Percentiles rank a stretch among this genome's conserved stretches.
phyloP scores from a whole-genome alignment of 768 basidiomycete genomes.

The Mycena galopus region DNA sequence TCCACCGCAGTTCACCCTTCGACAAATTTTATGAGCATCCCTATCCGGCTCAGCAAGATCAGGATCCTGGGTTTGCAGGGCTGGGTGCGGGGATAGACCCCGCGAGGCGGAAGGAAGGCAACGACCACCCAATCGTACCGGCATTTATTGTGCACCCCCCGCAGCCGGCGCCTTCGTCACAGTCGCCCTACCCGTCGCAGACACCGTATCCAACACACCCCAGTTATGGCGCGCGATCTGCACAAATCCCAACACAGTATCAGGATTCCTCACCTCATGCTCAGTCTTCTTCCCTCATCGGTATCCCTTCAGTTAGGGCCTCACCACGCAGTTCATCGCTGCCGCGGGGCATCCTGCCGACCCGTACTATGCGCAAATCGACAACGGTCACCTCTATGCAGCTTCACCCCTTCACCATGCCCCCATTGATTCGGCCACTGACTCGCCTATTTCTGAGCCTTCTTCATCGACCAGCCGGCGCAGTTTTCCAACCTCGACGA shows the following conservation, averaged over 20 bases:
- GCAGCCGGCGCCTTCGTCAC: background rate
- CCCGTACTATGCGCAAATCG: background rate
- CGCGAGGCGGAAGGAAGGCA: constrained; percentile 17
- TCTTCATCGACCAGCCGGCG: constrained; percentile 7
- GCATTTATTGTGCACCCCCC: constrained; percentile 17
- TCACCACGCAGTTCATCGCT: background rate
- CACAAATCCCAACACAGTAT: background rate
- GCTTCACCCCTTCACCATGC: background rate
- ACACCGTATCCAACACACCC: background rate
- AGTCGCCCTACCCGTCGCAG: constrained; percentile 8
- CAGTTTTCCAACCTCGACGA: constrained; percentile 2
- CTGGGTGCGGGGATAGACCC: constrained; percentile 31
- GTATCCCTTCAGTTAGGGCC: background rate
- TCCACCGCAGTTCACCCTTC: constrained; percentile 29
- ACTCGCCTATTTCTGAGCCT: background rate
- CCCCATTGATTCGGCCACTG: background rate
- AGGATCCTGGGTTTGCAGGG: constrained; percentile 34
- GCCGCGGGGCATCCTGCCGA: background rate
- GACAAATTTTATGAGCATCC: constrained; percentile 36
- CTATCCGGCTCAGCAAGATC: constrained; percentile 19
- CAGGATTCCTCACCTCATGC: background rate
- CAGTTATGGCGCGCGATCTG: background rate
- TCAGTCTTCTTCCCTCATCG: background rate
- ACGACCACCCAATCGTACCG: constrained; percentile 13
- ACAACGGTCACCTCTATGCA: background rate